phyloP scores from a whole-genome alignment of 352 stramenopile genomes.

The Aphanomyces cochlioides region DNA sequence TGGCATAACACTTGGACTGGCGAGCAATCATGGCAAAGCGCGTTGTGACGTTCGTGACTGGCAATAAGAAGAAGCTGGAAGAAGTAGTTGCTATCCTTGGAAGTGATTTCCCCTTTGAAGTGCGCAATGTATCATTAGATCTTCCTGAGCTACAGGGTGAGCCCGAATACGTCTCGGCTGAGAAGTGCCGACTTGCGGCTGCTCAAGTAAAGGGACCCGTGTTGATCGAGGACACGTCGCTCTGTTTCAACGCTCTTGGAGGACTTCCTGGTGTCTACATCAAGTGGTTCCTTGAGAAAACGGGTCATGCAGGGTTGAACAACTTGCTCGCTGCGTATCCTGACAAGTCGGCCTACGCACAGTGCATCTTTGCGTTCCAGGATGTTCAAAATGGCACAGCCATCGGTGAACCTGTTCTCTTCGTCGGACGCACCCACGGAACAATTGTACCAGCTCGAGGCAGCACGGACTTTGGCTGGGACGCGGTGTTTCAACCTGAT shows the following conservation, averaged over 20 bases:
- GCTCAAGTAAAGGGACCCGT: constrained; percentile 83
- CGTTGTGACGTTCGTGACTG: constrained; percentile 29
- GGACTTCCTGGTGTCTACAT: constrained; percentile 96
- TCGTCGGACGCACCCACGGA: constrained; percentile 89
- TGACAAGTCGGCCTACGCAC: constrained; percentile 94
- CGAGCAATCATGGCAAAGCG: constrained; percentile 21
- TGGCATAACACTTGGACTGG: no score
- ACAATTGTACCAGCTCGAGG: constrained; percentile 90
- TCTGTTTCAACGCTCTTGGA: constrained; percentile 95
- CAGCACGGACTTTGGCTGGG: constrained; percentile 86
- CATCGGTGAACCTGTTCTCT: constrained; percentile 84
- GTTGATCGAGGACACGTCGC: constrained; percentile 95
- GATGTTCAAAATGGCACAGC: constrained; percentile 37
- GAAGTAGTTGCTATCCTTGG: constrained; percentile 62
- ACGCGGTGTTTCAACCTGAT: constrained; percentile 86
- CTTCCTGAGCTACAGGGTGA: constrained; percentile 98
- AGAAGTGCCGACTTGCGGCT: constrained; percentile 93
- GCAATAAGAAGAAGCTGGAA: constrained; percentile 32
- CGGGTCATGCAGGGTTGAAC: constrained; percentile 90
- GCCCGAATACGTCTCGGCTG: constrained; percentile 89
- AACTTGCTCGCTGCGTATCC: constrained; percentile 92
- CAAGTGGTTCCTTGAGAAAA: constrained; percentile 98
- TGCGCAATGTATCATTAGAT: constrained; percentile 92
- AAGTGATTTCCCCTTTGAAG: constrained; percentile 84
- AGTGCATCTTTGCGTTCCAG: constrained; percentile 95